Conservation (phyloP, 2,329 filamentous ascomycete species). For the Diaporthe batatas region DNA sequence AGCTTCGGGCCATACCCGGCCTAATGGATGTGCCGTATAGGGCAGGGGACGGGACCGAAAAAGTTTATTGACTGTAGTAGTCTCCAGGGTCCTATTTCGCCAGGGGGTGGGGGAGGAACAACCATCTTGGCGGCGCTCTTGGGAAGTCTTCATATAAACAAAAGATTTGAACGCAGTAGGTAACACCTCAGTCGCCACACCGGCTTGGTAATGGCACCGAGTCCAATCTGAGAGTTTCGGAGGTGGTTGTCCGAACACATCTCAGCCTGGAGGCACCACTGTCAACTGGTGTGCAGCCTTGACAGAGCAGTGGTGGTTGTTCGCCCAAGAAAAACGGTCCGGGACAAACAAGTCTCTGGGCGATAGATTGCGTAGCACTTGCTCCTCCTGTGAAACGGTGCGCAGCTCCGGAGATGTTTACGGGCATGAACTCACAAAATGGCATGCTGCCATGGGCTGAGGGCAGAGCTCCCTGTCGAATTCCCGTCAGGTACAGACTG, state of each 20-base stretch:
- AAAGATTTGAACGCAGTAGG: background rate
- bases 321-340: background rate
- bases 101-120: too few relatives aligned
- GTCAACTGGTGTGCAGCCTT: background rate
- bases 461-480: too few relatives aligned
- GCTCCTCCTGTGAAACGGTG: background rate
- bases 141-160: too few relatives aligned
- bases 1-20: background rate
- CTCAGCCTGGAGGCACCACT: background rate
- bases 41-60: too few relatives aligned
- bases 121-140: background rate
- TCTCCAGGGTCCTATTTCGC: background rate
- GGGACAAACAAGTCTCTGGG: background rate
- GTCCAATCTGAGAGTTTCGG: slow-evolving; percentile 3
- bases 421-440: too few relatives aligned
- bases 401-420: background rate
- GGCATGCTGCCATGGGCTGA: background rate
- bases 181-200: background rate
- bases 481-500: background rate
- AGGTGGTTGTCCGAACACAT: background rate
- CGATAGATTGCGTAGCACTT: background rate
- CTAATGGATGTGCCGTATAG: background rate
- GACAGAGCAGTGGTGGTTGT: background rate
- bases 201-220: background rate
- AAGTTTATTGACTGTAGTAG: background rate